Evolutionary conservation across 306 rosid genomes (phyloP), one percentile per base, ranked within the genome.

Genomic region (Quercus suber): DNA sequence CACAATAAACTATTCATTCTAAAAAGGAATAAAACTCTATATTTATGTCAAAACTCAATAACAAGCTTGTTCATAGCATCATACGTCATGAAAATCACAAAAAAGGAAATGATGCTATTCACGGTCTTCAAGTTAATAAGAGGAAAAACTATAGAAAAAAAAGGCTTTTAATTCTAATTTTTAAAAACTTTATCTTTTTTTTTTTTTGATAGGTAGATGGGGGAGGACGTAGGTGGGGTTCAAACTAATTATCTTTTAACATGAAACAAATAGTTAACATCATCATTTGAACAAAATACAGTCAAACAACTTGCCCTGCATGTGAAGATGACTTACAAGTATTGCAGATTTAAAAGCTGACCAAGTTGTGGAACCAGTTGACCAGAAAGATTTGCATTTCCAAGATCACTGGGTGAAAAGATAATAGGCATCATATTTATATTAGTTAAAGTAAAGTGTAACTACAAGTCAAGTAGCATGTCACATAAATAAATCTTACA

Each of bases 301-400:
- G 45, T 25, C 17, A 41, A 67, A 19, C 20, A 31, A 55, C 41
- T 63, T 63, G 41, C 78, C 73, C 63, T 27, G 14, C 10, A 55
- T 45, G 76, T 49, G 27, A 52, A 80, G 73, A 76, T 21, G 43
- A 81, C 98, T 91, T 87, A 95, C 99, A 95, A 87, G 92, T 95
- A 95, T 85, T 95, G 98, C 76, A 95, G 89, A 79, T 86, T 90
- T 57, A 61, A 0, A 60, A 95, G 96, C 79, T 81, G 83, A 6
- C 99, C 98, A 73, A 95, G 99, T 59, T 89, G 86, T 30, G 91
- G 27, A 79, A 90, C 99, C 83, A 95, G 82, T 75, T 19, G 63
- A 81, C 99, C 98, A 23, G 96, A 81, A 77, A 95, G 94, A 57
- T 91, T 92, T 64, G 99, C 99, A 87, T 91, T 95, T 79, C 98